These are phyloP conservation scores for Penicillium occitanis DNA, from an alignment of 2,329 filamentous ascomycete species.

Conservation along the genomic window DNA sequence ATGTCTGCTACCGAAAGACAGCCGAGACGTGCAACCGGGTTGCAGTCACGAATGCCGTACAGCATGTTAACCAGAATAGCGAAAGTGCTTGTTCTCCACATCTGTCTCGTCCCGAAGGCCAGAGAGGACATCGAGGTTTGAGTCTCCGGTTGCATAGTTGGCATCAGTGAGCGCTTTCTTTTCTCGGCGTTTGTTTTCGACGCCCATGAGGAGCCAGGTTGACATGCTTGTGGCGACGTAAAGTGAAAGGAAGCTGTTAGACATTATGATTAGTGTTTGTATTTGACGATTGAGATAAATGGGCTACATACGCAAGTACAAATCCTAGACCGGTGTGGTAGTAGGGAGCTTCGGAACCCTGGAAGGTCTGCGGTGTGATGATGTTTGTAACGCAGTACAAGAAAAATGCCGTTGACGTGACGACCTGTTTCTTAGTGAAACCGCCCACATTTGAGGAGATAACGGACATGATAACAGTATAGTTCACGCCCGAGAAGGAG, in stretches of 20 bases:
- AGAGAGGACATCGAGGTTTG: neutral
- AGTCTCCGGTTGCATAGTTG: neutral
- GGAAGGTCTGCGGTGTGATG: conserved; percentile 25
- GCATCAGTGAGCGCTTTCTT: neutral
- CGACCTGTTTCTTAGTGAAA: conserved; percentile 28
- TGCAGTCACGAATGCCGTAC: neutral
- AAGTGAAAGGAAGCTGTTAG: neutral
- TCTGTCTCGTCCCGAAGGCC: neutral
- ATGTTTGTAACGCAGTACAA: conserved; percentile 27
- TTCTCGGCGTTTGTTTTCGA: neutral
- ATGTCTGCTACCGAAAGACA: neutral
- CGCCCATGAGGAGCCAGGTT: neutral
- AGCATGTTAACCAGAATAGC: neutral
- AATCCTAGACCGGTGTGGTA: conserved; percentile 24
- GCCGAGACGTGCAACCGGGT: neutral
- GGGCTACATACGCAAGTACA: neutral
- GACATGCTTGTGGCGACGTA: conserved; percentile 1
- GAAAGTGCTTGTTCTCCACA: neutral
- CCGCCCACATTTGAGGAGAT: conserved; percentile 25
- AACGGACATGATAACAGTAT: conserved; percentile 1
- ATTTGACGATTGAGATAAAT: neutral
- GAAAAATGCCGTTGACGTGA: conserved; percentile 24
- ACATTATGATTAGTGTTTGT: neutral
- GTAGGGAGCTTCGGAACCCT: conserved; percentile 23
- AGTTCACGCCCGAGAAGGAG: conserved; percentile 17